Conservation (phyloP, 139 green algal species). For the Ettlia oleoabundans region DNA sequence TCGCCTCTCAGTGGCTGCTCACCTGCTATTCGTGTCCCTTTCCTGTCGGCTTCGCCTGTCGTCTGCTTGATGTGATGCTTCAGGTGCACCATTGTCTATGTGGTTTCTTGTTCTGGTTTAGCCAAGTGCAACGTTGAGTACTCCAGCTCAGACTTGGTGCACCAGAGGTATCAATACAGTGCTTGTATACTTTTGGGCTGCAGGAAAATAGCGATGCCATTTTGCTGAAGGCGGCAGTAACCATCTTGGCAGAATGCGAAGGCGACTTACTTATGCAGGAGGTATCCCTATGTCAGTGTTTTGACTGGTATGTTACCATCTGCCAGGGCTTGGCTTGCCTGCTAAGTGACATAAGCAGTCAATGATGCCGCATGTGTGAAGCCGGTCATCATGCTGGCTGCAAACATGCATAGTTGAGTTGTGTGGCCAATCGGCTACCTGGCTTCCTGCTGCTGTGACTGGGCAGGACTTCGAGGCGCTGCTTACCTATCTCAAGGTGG, state of each 20-base stretch:
- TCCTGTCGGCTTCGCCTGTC: slow-evolving; percentile 75
- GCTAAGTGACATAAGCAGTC: too few species aligned
- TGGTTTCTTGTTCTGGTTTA: too few species aligned
- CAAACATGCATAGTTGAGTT: too few species aligned
- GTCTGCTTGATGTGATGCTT: slow-evolving; percentile 92
- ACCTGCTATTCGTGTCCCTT: slow-evolving; percentile 91
- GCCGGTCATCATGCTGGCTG: not conserved
- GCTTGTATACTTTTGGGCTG: not conserved
- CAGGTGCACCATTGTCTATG: too few species aligned
- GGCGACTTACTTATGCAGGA: slow-evolving; percentile 64
- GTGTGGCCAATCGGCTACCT: not conserved
- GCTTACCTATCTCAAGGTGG: slow-evolving; percentile 86
- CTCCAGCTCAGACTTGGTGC: too few species aligned
- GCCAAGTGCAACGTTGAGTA: too few species aligned
- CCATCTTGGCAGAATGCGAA: slow-evolving; percentile 75
- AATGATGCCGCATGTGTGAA: not conserved
- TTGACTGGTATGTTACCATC: too few species aligned
- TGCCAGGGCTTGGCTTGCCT: too few species aligned
- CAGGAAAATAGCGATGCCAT: slow-evolving; percentile 59
- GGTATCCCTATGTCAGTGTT: not conserved
- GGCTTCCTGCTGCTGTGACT: not conserved
- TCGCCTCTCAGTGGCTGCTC: slow-evolving; percentile 92
- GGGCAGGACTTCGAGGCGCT: slow-evolving; percentile 89
- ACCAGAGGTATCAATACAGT: not conserved
- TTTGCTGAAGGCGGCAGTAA: slow-evolving; percentile 65